Evolutionary conservation across 2,329 filamentous ascomycete genomes (phyloP).

Genomic region (Aspergillus thermomutatus): DNA sequence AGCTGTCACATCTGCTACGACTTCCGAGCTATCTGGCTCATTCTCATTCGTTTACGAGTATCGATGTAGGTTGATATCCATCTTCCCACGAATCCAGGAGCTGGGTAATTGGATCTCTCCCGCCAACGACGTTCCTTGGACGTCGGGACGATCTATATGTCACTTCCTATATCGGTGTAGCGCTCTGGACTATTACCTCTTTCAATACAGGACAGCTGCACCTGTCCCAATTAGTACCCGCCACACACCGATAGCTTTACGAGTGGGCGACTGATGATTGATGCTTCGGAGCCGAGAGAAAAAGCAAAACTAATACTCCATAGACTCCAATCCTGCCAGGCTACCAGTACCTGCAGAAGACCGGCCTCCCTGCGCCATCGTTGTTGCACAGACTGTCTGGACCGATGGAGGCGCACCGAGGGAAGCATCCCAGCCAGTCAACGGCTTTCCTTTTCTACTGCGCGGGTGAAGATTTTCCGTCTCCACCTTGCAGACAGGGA

Average conservation of each 20-base stretch:
- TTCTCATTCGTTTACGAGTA: not conserved
- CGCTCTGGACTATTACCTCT: not conserved
- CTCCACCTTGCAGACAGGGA: not conserved
- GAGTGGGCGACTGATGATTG: no score
- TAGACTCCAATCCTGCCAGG: no score
- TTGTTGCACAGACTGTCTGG: not conserved
- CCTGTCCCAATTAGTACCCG: not conserved
- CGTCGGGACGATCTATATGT: not conserved
- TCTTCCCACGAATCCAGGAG: not conserved
- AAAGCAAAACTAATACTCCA: not conserved
- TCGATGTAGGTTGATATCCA: not conserved
- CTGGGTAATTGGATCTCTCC: not conserved
- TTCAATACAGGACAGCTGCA: not conserved
- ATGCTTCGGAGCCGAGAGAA: not conserved
- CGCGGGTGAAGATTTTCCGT: not conserved
- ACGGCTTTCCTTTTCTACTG: not conserved
- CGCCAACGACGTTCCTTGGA: not conserved
- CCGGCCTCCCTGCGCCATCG: not conserved
- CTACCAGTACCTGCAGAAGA: not conserved
- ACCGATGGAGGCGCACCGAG: not conserved
- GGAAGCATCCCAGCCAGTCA: not conserved
- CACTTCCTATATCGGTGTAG: not conserved
- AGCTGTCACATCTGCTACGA: no score
- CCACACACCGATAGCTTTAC: no score
- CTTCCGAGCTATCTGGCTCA: not conserved